A percentile compares a stretch with the other conserved stretches of the same genome.
These are phyloP conservation scores for Candida yuanshanica DNA, from an alignment of 805 yeast genomes.

Conservation along the genomic window DNA sequence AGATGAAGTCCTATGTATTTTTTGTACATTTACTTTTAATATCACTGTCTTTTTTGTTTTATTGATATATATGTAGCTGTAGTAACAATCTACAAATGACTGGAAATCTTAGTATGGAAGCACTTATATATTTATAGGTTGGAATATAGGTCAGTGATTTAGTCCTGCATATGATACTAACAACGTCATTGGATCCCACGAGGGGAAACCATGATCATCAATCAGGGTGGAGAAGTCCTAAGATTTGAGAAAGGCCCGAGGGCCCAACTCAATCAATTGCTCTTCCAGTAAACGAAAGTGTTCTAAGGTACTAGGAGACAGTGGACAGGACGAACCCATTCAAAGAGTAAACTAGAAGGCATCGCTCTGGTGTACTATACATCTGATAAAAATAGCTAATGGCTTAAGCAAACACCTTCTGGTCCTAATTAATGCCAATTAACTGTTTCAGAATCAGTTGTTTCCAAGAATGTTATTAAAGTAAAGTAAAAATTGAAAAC, in stretches of 20 bases:
- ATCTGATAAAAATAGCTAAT: too few relatives aligned
- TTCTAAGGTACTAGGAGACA: constrained; percentile 24
- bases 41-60: not conserved
- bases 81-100: too few relatives aligned
- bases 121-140: not conserved
- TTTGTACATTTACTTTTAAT: not conserved
- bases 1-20: not conserved
- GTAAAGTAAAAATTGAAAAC: not conserved
- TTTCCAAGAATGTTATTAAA: not conserved
- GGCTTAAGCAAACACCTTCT: not conserved
- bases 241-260: not conserved
- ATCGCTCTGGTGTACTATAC: constrained; percentile 13
- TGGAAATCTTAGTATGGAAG: too few relatives aligned
- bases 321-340: constrained; percentile 27
- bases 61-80: too few relatives aligned
- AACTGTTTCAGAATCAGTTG: too few relatives aligned
- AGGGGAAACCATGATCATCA: constrained; percentile 8
- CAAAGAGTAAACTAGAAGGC: constrained; percentile 26
- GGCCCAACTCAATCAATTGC: constrained; percentile 6
- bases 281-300: constrained; percentile 27
- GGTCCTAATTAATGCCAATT: not conserved
- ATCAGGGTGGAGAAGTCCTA: constrained; percentile 28
- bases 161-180: constrained; percentile 21
- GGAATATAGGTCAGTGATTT: constrained; percentile 24
- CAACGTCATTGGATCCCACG: not conserved